A percentile compares a stretch with the other conserved stretches of the same genome.
Conservation (phyloP, 257 asterid species). For the Fraxinus quadrangulata region DNA sequence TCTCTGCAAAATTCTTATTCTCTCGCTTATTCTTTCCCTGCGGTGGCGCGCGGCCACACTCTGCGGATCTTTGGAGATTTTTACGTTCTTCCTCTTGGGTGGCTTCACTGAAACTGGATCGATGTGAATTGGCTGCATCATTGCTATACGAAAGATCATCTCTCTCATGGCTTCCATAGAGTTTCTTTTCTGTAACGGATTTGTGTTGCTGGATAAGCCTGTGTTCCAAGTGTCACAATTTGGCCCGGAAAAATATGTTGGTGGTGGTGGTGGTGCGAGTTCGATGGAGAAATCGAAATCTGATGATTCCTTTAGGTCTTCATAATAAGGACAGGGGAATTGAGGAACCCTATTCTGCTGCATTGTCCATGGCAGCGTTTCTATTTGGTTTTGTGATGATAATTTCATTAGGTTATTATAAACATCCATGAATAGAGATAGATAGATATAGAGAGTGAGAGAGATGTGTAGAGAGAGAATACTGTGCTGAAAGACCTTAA, state of each 20-base stretch:
- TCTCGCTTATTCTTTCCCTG: slow-evolving; percentile 56
- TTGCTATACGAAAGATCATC: slow-evolving; percentile 52
- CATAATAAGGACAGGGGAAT: slow-evolving; percentile 1
- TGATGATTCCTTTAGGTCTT: slow-evolving; percentile 21
- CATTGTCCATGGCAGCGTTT: not conserved
- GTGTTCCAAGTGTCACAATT: not conserved
- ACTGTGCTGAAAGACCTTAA: not conserved
- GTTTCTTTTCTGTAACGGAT: slow-evolving; percentile 29
- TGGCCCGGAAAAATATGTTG: not conserved
- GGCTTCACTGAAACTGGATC: slow-evolving; percentile 47
- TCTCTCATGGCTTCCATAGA: slow-evolving; percentile 58
- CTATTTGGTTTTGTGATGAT: slow-evolving; percentile 26
- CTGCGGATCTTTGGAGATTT: slow-evolving; percentile 57
- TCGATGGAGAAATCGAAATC: slow-evolving; percentile 28
- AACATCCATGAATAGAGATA: slow-evolving; percentile 26
- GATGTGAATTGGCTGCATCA: slow-evolving; percentile 61
- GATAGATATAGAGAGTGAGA: not conserved
- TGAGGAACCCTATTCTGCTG: slow-evolving; percentile 23
- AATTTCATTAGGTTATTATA: slow-evolving; percentile 24
- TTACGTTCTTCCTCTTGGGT: slow-evolving; percentile 58
- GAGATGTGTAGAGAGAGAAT: not conserved
- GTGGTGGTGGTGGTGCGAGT: not conserved
- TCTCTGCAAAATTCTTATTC: slow-evolving; percentile 51
- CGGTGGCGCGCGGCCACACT: slow-evolving; percentile 62
- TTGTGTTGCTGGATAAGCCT: not conserved